A percentile compares a stretch with the other conserved stretches of the same genome.
Conservation (phyloP, 2,329 filamentous ascomycete species). For the Cladophialophora immunda region DNA sequence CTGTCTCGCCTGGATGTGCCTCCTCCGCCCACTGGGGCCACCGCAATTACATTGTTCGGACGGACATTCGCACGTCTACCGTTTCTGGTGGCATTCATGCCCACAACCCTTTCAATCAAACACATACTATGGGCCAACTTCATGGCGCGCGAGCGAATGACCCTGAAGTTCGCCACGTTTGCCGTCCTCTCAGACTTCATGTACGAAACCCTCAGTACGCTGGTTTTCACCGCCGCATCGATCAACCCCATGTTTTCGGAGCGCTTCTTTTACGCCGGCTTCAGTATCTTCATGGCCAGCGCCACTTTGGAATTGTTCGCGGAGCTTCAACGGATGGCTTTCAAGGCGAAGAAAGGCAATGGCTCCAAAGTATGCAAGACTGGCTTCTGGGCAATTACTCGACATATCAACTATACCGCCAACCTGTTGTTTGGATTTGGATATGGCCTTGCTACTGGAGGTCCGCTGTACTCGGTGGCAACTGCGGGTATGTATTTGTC, state of each 20-base stretch:
- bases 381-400: constrained; percentile 19
- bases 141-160: constrained; percentile 19
- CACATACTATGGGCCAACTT: constrained; percentile 20
- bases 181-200: constrained; percentile 16
- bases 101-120: constrained; percentile 15
- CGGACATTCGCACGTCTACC: constrained; percentile 10
- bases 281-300: constrained; percentile 19
- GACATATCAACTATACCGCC: constrained; percentile 29
- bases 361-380: constrained; percentile 20
- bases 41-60: constrained; percentile 12
- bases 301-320: constrained; percentile 7
- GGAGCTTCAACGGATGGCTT: constrained; percentile 14
- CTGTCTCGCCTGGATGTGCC: constrained; percentile 16
- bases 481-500: constrained; percentile 15
- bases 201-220: constrained; percentile 13
- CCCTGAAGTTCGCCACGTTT: constrained; percentile 12
- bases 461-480: constrained; percentile 12
- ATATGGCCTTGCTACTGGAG: constrained; percentile 19
- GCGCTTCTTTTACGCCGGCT: constrained; percentile 12
- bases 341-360: constrained; percentile 18
- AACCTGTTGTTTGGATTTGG: constrained; percentile 24
- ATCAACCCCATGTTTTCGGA: constrained; percentile 23
- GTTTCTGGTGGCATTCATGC: constrained; percentile 12
- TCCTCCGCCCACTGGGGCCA: constrained; percentile 7
- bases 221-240: constrained; percentile 19